Evolutionary conservation across 352 stramenopile species (phyloP), one percentile per base, ranked within the genome.

Genomic region (Globisporangium carolinianum): DNA sequence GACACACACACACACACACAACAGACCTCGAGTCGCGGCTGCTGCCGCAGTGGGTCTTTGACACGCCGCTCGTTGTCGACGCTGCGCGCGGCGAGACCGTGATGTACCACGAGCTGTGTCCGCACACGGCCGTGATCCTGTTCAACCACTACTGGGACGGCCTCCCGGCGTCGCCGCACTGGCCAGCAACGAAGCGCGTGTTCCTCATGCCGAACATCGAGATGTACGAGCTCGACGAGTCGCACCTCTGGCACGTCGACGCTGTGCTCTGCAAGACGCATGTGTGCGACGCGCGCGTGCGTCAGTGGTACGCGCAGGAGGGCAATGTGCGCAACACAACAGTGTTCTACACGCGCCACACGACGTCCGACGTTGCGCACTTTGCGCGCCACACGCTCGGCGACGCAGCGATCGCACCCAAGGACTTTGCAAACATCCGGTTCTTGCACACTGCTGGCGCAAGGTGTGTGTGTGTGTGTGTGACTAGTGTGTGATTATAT

Each of bases 311-410:
- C 57, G 18, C 35, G 8, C 79, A 87, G 37, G 62, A 89, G 36
- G 75, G 75, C 6, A 87, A 89, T 36, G 73, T 72, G 11, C 71
- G 74, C 36, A 66, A 73, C 45, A 60, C 75, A 0, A 57, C 66
- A 5, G 72, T 90, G 4, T 58, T 87, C 9, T 88, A 78, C 57
- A 86, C 75, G 4, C 72, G 73, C 35, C 77, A 88, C 57, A 87
- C 77, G 42, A 73, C 75, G n/a, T 77, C 69, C 1, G 71, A 90
- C 35, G 60, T 81, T 12, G 68, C 11, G 45, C 64, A 10, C 43
- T 54, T 76, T 50, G 42, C 24, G 49, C 36, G 14, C 10, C 10
- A 51, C 17, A 61, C 17, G 45, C 42, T 57, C 8, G 24, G 24
- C 24, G 24, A 24, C 2, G 24, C 24, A 4, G 18, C 4, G 1